Evolutionary conservation across 2,329 filamentous ascomycete genomes (phyloP), one percentile per base, ranked within the genome.

Genomic region (Truncatella angustata): DNA sequence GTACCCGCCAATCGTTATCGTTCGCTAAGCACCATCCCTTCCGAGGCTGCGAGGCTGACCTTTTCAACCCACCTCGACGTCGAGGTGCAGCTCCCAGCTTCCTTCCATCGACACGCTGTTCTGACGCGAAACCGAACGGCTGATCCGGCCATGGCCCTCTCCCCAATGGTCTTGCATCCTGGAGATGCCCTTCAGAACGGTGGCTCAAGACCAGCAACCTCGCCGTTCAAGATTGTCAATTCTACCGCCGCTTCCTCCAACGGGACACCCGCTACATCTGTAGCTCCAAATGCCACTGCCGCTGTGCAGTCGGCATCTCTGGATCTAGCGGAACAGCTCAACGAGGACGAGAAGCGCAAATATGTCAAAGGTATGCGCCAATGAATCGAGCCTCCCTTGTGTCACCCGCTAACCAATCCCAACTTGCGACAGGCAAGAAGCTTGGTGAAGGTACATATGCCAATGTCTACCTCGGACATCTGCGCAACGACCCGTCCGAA

Each of bases 371-470:
- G 88, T 87, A 67, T 28, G 67, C 56, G 28, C 37, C 45, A 26
- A 2, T 35, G 12, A 5, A 9, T 14, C 24, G 18, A 6, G 10
- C 40, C 4, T 23, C 11, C 12, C 24, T 40, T n/a, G 11, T 24
- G 30, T 14, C 5, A 14, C 24, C 20, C 36, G 37, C 42, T 21
- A 28, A 30, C 3, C 10, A 46, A 43, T 51, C 9, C 34, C 12
- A 4, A 9, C 14, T 5, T 16, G n/a, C 43, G 49, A 44, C 59
- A 91, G 90, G 90, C 65, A 91, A 89, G 69, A 94, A 94, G 67
- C 84, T 99, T 54, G 94, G 94, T 69, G 91, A 96, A 72, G 94
- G 94, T 75, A 97, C 94, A 58, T 99, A 99, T 70, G 94, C 94
- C 67, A 87, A 95, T 64, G 94, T 99, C 64, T 97, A 91, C 76